Evolutionary conservation across 148 eudicot species (phyloP), one percentile per base, ranked within the genome.

Genomic region (Cornus suecica): DNA sequence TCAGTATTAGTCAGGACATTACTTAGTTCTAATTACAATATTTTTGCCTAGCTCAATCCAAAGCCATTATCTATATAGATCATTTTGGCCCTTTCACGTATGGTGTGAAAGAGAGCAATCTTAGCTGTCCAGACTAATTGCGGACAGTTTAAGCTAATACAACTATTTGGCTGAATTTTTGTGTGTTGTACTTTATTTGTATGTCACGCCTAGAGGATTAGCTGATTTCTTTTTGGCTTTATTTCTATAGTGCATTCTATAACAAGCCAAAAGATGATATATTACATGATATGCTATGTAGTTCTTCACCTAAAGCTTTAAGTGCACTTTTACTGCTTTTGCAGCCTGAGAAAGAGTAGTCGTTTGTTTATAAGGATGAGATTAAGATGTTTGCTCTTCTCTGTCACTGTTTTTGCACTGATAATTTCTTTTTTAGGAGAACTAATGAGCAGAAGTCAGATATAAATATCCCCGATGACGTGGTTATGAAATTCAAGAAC

Each of bases 381-480:
- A 20, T 24, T 51, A 16, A 71, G 58, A 54, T 23, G 28, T 48
- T 72, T 60, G 54, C 65, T 48, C 34, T 10, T 75, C 23, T 2
- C 34, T 10, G 0, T 22, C 9, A 37, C 1, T 37, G 6, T 65
- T 23, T 69, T 48, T 29, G 56, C 26, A 64, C 74, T 8, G 15
- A 11, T 24, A 1, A 28, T 14, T 62, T 34, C 32, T 69, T 80
- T 61, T 75, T 32, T 66, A 87, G 86, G 87, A 86, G 93, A 83
- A 86, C 89, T 71, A 95, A 95, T 78, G 91, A 89, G 89, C 80
- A 91, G 22, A 95, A 95, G 83, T 83, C 91, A 37, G 94, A 91
- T 63, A 77, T 92, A 37, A 81, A 87, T 85, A 86, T 95, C 73
- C 99, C 97, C 15, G 92, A 91, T 65, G 90, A 89, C 5, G 68